Conservation (phyloP, 2,329 filamentous ascomycete species). For the Fonsecaea nubica region DNA sequence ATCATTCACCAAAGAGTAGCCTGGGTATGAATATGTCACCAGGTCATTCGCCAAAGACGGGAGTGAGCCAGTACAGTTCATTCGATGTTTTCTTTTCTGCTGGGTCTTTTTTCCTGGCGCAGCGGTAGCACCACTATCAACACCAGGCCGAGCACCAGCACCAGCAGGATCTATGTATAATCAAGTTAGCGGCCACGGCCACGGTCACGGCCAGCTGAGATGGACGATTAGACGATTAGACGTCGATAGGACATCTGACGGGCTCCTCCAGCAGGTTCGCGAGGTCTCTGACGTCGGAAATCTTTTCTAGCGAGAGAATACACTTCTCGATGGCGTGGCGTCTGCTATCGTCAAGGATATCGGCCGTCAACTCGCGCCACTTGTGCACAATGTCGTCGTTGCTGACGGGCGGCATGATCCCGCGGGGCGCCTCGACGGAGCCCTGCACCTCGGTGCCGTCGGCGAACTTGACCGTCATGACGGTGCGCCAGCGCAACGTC, state of each 20-base stretch:
- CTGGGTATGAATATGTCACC: too few species aligned
- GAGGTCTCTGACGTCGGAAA: conserved; percentile 40
- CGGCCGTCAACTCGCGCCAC: conserved; percentile 44
- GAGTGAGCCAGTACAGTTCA: too few species aligned
- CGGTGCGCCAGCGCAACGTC: conserved; percentile 27
- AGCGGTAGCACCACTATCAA: too few species aligned
- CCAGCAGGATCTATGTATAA: too few species aligned
- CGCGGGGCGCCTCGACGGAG: conserved; percentile 41
- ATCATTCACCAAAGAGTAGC: too few species aligned
- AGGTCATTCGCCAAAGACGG: too few species aligned
- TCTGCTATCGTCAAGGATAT: conserved; percentile 43
- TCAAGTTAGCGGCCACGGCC: too few species aligned
- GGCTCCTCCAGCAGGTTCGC: conserved; percentile 27
- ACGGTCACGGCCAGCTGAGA: too few species aligned
- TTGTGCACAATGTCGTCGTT: conserved; percentile 50
- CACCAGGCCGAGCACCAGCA: too few species aligned
- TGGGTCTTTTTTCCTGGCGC: too few species aligned
- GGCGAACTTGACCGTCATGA: conserved; percentile 39
- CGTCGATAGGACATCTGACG: conserved; percentile 23
- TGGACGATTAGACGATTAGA: not conserved
- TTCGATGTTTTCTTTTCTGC: too few species aligned
- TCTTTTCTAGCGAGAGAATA: conserved; percentile 43
- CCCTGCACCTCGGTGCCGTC: conserved; percentile 35
- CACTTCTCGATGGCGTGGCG: conserved; percentile 44
- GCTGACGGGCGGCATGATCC: conserved; percentile 44